Conservation (phyloP, 2,329 filamentous ascomycete species). For the Aspergillus puulaauensis region DNA sequence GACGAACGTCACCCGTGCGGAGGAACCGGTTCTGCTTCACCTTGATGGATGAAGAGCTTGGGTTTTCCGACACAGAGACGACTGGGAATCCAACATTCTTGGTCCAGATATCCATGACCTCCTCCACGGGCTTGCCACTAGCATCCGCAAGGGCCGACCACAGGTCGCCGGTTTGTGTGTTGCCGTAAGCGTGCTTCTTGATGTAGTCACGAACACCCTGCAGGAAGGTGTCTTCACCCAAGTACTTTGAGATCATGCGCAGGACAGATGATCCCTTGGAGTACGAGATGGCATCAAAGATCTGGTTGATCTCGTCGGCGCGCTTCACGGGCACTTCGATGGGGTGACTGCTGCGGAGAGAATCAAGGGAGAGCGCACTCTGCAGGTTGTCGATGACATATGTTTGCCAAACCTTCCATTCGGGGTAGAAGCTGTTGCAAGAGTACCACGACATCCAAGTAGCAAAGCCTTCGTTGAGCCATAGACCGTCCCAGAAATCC, state of each 20-base stretch:
- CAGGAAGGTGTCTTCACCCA: conserved; percentile 90
- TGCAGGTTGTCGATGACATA: conserved; percentile 94
- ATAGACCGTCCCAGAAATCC: conserved; percentile 98
- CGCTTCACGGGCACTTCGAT: conserved; percentile 96
- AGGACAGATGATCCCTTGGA: conserved; percentile 94
- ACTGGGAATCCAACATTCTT: conserved; percentile 95
- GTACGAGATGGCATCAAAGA: conserved; percentile 97
- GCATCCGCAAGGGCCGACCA: conserved; percentile 86
- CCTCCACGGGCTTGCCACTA: conserved; percentile 85
- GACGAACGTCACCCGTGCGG: conserved; percentile 86
- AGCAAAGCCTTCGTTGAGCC: conserved; percentile 92
- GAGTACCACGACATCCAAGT: conserved; percentile 95
- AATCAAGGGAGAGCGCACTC: conserved; percentile 82
- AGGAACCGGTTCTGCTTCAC: conserved; percentile 96
- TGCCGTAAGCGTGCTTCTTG: conserved; percentile 95
- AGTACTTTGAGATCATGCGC: conserved; percentile 94
- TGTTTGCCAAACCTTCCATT: conserved; percentile 97
- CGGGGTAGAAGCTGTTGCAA: conserved; percentile 91
- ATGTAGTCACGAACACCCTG: conserved; percentile 88
- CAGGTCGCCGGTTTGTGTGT: conserved; percentile 86
- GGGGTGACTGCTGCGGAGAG: conserved; percentile 88
- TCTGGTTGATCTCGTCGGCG: conserved; percentile 95
- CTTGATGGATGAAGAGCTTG: conserved; percentile 69
- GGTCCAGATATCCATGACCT: conserved; percentile 95
- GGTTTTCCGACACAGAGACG: conserved; percentile 77